phyloP scores from a whole-genome alignment of 2,329 filamentous ascomycete species.

The Sporothrix inflata region DNA sequence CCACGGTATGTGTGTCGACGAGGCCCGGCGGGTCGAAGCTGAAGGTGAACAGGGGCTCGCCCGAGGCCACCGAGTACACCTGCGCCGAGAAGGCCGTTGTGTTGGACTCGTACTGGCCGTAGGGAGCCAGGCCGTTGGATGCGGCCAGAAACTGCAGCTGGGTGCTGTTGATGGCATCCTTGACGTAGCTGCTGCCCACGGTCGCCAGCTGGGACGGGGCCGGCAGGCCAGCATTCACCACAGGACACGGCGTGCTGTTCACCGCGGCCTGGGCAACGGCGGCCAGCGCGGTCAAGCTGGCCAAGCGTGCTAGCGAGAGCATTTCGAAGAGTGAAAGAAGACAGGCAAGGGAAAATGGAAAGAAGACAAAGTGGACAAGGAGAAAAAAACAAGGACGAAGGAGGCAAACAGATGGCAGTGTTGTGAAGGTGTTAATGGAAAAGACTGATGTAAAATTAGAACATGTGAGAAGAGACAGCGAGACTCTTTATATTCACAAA shows the following conservation, averaged over 20 bases:
- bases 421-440: no score
- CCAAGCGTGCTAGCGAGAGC: neutral
- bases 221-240: neutral
- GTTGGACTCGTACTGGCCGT: constrained; percentile 10
- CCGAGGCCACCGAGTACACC: constrained; percentile 12
- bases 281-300: neutral
- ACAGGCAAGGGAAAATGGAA: no score
- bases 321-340: neutral
- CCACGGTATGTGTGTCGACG: neutral
- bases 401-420: neutral
- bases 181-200: neutral
- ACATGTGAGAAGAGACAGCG: no score
- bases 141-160: neutral
- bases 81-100: constrained; percentile 14
- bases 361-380: neutral
- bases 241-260: constrained; percentile 3
- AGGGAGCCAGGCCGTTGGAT: neutral
- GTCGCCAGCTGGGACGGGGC: constrained; percentile 1
- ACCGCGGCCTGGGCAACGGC: neutral
- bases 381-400: neutral
- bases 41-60: constrained; percentile 11
- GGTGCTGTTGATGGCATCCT: constrained; percentile 5
- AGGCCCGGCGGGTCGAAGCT: neutral
- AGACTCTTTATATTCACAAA: no score
- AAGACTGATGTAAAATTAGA: no score